phyloP scores from a whole-genome alignment of 805 yeast species.

The Schwanniomyces vanrijiae region DNA sequence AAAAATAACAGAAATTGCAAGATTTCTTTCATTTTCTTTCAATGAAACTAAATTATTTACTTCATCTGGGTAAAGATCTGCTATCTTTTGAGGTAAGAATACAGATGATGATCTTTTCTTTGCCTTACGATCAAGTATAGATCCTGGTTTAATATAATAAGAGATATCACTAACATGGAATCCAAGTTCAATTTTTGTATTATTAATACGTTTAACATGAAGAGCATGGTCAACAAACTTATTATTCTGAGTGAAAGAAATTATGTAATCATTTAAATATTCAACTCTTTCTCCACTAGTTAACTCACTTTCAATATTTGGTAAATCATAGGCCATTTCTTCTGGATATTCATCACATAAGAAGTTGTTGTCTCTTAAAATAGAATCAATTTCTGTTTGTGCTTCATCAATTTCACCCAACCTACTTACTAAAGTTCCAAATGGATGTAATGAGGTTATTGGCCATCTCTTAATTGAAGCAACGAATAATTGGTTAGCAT shows the following conservation, averaged over 20 bases:
- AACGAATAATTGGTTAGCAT: slow-evolving; percentile 79
- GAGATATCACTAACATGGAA: slow-evolving; percentile 84
- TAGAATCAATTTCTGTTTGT: slow-evolving; percentile 80
- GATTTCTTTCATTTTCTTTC: slow-evolving; percentile 54
- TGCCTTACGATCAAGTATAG: slow-evolving; percentile 81
- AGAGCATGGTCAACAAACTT: slow-evolving; percentile 73
- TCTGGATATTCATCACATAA: slow-evolving; percentile 78
- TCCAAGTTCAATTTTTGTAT: slow-evolving; percentile 72
- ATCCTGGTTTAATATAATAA: slow-evolving; percentile 67
- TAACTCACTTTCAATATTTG: slow-evolving; percentile 38
- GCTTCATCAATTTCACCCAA: slow-evolving; percentile 79
- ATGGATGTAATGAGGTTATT: slow-evolving; percentile 96
- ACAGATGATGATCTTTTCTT: slow-evolving; percentile 90
- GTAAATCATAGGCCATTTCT: slow-evolving; percentile 35
- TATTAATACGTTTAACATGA: slow-evolving; percentile 65
- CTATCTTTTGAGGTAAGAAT: slow-evolving; percentile 73
- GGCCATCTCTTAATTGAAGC: slow-evolving; percentile 99
- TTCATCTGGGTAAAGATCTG: slow-evolving; percentile 66
- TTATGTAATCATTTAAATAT: slow-evolving; percentile 58
- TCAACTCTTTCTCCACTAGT: slow-evolving; percentile 45
- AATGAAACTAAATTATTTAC: slow-evolving; percentile 64
- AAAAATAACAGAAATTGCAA: slow-evolving; percentile 76
- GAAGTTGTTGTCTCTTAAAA: slow-evolving; percentile 83
- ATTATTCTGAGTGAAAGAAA: slow-evolving; percentile 62
- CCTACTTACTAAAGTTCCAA: slow-evolving; percentile 87